Evolutionary conservation across 1,284 basidiomycete species (phyloP).

Genomic region (Peniophora sp.): DNA sequence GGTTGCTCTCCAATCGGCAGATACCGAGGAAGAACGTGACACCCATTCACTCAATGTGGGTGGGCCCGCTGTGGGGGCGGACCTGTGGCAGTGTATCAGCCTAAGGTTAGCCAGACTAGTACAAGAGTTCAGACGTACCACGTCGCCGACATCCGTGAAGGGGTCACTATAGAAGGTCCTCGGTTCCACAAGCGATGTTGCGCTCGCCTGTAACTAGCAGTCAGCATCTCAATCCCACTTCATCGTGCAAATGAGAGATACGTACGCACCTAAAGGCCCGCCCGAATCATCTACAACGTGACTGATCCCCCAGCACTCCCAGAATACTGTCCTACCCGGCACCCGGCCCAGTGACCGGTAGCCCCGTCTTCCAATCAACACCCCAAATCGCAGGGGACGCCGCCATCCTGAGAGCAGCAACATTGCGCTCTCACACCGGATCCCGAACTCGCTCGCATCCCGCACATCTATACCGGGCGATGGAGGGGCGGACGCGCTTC

Average conservation of each 20-base stretch:
- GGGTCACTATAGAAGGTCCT: conserved; percentile 75
- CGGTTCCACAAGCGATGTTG: conserved; percentile 13
- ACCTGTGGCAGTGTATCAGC: conserved; percentile 27
- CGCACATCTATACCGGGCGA: conserved; percentile 90
- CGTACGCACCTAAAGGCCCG: too few relatives aligned
- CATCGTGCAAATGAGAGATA: too few relatives aligned
- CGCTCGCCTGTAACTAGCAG: too few relatives aligned
- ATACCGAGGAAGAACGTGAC: conserved; percentile 87
- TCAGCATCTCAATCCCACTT: too few relatives aligned
- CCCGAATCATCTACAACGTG: too few relatives aligned
- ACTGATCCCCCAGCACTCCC: too few relatives aligned
- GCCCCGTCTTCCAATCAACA: conserved; percentile 21
- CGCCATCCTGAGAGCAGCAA: conserved; percentile 71
- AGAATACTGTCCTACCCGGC: too few relatives aligned
- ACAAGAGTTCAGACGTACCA: conserved; percentile 24
- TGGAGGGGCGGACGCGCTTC: conserved; percentile 76
- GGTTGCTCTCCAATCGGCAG: conserved; percentile 83
- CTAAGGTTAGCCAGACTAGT: too few relatives aligned
- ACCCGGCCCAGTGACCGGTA: not conserved
- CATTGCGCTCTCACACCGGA: conserved; percentile 55
- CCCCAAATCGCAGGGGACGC: conserved; percentile 75
- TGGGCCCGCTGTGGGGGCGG: conserved; percentile 87
- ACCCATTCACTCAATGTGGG: conserved; percentile 78
- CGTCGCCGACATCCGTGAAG: conserved; percentile 78
- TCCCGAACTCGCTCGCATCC: conserved; percentile 84